Base-by-base conservation (phyloP, 768 basidiomycete genomes). In the Nevesoporus exiguus region DNA sequence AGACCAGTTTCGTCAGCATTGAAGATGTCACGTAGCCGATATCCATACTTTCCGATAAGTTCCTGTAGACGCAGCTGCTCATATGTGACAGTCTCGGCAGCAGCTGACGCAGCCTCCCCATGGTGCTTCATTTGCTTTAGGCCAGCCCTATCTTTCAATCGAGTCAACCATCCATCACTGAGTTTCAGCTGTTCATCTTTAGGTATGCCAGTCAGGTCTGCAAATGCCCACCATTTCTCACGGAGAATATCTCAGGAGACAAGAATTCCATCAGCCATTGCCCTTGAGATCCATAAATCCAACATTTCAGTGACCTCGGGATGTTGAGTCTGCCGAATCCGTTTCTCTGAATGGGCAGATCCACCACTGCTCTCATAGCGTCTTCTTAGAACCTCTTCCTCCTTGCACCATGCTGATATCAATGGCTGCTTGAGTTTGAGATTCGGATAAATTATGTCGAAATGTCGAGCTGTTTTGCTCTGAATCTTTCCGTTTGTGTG, bases 401-500 rank as follows among this genome's bases (percentile, higher is more conserved):
- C n/a, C n/a, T n/a, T n/a, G n/a, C n/a, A n/a, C n/a, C n/a, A n/a
- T n/a, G n/a, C n/a, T n/a, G 17, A 47, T 17, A 47, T 37, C 8
- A 3, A 31, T 19, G 45, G 45, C 19, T 47, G 45, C 30, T 34
- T 47, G 21, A 47, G 27, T 2, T 10, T 11, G 11, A 46, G 29
- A 15, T 31, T 42, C 1, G 49, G 19, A 41, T 41, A 50, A 2
- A 34, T 43, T 0, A 8, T 7, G 10, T 43, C 3, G 9, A 42
- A 51, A 36, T 51, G 25, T 1, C 11, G 14, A 11, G 71, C 71
- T 0, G 70, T 76, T 15, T 51, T 54, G 0, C 41, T 52, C 56
- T 76, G 76, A 36, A 67, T 73, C 44, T 60, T 39, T 5, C 70
- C 64, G 50, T 76, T 71, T 1, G 30, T n/a, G n/a, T n/a, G n/a